phyloP scores from a whole-genome alignment of 2,329 filamentous ascomycete species.

The Cladorrhinum sp. region DNA sequence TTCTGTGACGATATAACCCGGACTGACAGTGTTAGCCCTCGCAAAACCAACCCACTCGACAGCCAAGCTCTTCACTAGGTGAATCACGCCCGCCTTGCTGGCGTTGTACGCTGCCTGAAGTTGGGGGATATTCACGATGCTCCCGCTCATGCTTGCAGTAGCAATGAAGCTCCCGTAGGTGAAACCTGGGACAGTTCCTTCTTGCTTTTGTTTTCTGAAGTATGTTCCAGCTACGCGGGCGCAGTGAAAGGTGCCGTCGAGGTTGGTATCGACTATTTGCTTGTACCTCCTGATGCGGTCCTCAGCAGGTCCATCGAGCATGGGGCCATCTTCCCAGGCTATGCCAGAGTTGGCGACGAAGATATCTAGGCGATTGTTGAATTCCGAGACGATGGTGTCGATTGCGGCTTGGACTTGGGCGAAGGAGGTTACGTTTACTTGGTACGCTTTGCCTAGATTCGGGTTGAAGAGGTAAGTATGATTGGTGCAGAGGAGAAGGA shows the following conservation, averaged over 20 bases:
- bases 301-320: conserved; percentile 56
- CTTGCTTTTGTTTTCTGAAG: conserved; percentile 67
- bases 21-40: conserved; percentile 68
- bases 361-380: conserved; percentile 71
- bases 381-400: conserved; percentile 57
- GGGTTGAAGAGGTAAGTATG: background rate
- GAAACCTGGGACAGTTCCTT: conserved; percentile 55
- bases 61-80: conserved; percentile 64
- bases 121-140: conserved; percentile 76
- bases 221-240: conserved; percentile 67
- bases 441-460: conserved; percentile 57
- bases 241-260: conserved; percentile 77
- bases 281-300: conserved; percentile 55
- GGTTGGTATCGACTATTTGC: conserved; percentile 66
- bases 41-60: conserved; percentile 77
- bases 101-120: conserved; percentile 71
- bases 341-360: conserved; percentile 80
- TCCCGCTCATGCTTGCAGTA: conserved; percentile 75
- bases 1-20: conserved; percentile 73
- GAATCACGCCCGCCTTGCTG: conserved; percentile 63
- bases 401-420: conserved; percentile 52
- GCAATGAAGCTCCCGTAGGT: conserved; percentile 69
- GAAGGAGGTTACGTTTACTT: conserved; percentile 57
- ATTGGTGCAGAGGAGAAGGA: background rate
- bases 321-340: conserved; percentile 66